Percentiles rank a stretch among this genome's conserved stretches.
Conservation (phyloP, 176 grass and related monocot species). For the Pharus latifolius region DNA sequence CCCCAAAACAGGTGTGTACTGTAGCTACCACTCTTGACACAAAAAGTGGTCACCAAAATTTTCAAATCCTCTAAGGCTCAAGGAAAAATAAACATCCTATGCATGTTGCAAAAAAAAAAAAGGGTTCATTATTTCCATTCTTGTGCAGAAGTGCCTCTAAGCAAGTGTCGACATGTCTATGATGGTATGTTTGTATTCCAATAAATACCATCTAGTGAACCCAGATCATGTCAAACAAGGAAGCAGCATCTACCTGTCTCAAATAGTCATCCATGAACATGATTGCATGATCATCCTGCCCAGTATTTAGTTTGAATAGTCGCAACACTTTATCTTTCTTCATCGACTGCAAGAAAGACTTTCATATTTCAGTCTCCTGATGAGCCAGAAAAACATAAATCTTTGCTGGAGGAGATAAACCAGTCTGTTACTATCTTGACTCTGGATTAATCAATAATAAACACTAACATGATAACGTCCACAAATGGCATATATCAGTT, state of each 20-base stretch:
- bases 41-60: too few relatives aligned
- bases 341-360: slow-evolving; percentile 29
- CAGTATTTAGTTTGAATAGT: slow-evolving; percentile 75
- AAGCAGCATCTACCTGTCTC: slow-evolving; percentile 42
- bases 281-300: slow-evolving; percentile 86
- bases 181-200: background rate
- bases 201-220: slow-evolving; percentile 3
- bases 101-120: background rate
- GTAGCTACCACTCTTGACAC: too few relatives aligned
- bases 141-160: background rate
- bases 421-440: background rate
- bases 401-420: background rate
- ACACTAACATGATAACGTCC: background rate
- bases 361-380: background rate
- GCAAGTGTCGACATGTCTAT: background rate
- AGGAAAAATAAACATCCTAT: background rate
- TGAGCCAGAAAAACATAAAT: background rate
- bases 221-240: background rate
- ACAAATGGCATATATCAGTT: too few relatives aligned
- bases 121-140: background rate
- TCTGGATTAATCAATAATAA: background rate
- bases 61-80: background rate
- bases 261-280: slow-evolving; percentile 91
- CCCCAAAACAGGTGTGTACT: too few relatives aligned
- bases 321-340: slow-evolving; percentile 66